These are phyloP conservation scores for Aureobasidium subglaciale DNA, from an alignment of 2,329 filamentous ascomycete genomes.

Conservation along the genomic window DNA sequence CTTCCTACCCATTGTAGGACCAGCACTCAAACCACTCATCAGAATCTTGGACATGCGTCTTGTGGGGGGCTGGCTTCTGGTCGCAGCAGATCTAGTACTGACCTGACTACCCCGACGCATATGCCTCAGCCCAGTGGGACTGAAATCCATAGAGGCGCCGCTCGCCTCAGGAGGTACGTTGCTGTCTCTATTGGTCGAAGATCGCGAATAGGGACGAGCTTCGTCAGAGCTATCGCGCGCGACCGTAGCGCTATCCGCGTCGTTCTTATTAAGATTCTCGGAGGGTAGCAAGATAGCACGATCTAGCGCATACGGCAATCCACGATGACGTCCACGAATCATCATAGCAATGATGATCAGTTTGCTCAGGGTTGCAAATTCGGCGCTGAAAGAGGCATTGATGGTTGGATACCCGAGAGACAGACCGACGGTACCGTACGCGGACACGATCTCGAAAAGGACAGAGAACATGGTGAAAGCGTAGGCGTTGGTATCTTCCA, in stretches of 20 bases:
- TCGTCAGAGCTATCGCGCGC: not conserved
- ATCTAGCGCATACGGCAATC: slow-evolving; percentile 60
- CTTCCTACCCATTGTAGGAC: slow-evolving; percentile 25
- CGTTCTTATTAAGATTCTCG: slow-evolving; percentile 56
- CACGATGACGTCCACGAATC: slow-evolving; percentile 58
- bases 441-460: slow-evolving; percentile 81
- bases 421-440: slow-evolving; percentile 90
- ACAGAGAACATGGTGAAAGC: slow-evolving; percentile 45
- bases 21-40: slow-evolving; percentile 24
- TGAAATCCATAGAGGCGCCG: slow-evolving; percentile 6
- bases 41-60: slow-evolving; percentile 16
- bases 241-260: slow-evolving; percentile 31
- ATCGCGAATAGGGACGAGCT: not conserved
- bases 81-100: slow-evolving; percentile 11
- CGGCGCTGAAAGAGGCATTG: slow-evolving; percentile 73
- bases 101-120: slow-evolving; percentile 13
- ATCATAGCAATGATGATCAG: slow-evolving; percentile 62
- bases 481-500: slow-evolving; percentile 55
- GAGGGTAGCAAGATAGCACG: slow-evolving; percentile 62
- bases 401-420: slow-evolving; percentile 71
- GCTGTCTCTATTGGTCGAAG: not conserved
- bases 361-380: slow-evolving; percentile 67
- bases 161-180: slow-evolving; percentile 1
- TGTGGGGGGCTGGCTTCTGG: slow-evolving; percentile 1
- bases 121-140: not conserved